Conservation (phyloP, 2,329 filamentous ascomycete species). For the Fonsecaea multimorphosa region DNA sequence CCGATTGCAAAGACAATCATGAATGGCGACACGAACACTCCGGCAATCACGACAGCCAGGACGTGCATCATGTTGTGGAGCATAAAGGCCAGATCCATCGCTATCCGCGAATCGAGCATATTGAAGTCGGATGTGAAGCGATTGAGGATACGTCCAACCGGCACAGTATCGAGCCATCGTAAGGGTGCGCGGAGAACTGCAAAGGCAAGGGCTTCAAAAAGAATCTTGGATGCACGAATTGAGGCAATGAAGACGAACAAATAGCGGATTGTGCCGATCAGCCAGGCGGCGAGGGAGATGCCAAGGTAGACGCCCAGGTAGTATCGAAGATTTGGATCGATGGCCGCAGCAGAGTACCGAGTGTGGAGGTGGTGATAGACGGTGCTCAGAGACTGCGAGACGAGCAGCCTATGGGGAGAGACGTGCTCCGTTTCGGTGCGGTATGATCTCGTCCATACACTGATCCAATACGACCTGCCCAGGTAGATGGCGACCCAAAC, state of each 20-base stretch:
- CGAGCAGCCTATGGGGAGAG: conserved; percentile 14
- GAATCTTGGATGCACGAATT: conserved; percentile 68
- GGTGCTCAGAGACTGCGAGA: conserved; percentile 30
- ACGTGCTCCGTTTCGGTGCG: conserved; percentile 36
- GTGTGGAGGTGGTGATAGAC: conserved; percentile 34
- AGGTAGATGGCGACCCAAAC: conserved; percentile 36
- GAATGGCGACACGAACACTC: conserved; percentile 69
- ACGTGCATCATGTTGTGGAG: conserved; percentile 67
- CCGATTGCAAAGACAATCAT: conserved; percentile 67
- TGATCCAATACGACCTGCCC: conserved; percentile 55
- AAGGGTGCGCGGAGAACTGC: conserved; percentile 73
- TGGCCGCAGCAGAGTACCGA: conserved; percentile 20
- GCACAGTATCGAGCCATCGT: conserved; percentile 81
- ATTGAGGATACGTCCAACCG: conserved; percentile 76
- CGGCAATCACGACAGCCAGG: conserved; percentile 70
- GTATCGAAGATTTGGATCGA: conserved; percentile 57
- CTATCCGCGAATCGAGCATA: conserved; percentile 71
- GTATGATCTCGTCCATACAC: conserved; percentile 52
- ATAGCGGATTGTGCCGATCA: conserved; percentile 68
- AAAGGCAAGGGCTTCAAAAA: conserved; percentile 72
- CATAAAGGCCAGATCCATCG: conserved; percentile 67
- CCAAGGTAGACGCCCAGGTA: conserved; percentile 73
- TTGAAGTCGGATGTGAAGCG: conserved; percentile 80
- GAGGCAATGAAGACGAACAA: conserved; percentile 69
- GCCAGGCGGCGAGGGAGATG: conserved; percentile 60